Base-by-base conservation (phyloP, 768 basidiomycete genomes). In the Lepiota venenata region DNA sequence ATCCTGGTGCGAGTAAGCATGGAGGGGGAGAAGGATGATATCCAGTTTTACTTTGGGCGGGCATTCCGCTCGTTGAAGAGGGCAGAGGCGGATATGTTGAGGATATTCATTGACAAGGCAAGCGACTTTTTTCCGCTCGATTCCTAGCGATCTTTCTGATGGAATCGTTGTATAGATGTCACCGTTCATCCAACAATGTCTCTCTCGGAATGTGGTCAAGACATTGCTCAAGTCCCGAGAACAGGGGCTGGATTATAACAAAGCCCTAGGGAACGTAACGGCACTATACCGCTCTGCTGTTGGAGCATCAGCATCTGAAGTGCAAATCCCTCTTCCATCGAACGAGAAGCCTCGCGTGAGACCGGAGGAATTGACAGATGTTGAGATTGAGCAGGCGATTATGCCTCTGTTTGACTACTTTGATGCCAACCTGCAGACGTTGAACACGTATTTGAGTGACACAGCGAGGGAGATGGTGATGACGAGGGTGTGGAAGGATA, bases 1-100 rank as follows among this genome's bases (percentile, higher is more conserved):
- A 79, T 98, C 47, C 72, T 97, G 36, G 74, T 97, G 29, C 82
- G 97, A 16, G 81, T 98, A 55, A 95, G 93, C 65, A 97, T 98
- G 94, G 97, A 99, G 65, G 94, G 95, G 50, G 97, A 98, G 78
- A 94, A 96, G 71, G 94, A 97, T 62, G 97, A 99, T 66, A 91
- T 93, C 7, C 91, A 91, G 61, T 99, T 97, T 75, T 95, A 90
- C 76, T 99, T 98, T 63, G 97, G 97, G 22, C 81, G 94, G 29
- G 96, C 88, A 2, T 99, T 99, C 79, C 79, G 96, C 43, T 92
- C 87, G 37, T 68, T 99, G 60, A 98, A 98, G 71, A 77, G 94
- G 29, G 91, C 93, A 0, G 93, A 98, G 65, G 85, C 81, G 20
- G 96, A 99, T 63, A 98, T 99, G 96, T 82, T 94, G 50, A 80